Evolutionary conservation across 441 rosid species (phyloP), one percentile per base, ranked within the genome.

Genomic region (Raphanus hybrid): DNA sequence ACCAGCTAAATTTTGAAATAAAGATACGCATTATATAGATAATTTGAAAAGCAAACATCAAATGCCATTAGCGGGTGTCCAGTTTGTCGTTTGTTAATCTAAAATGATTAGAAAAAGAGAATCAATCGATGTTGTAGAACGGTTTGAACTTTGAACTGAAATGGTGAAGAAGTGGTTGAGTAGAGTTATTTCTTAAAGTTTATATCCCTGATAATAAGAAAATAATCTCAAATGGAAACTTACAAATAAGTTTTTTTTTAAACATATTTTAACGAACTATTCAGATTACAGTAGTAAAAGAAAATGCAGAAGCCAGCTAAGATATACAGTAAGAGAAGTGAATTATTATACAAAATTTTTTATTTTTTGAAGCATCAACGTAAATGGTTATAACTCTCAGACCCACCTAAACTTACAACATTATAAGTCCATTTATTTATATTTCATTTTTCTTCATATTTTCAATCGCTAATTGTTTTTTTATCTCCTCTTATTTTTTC

Each of bases 371-470:
- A 64, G 66, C 67, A 71, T 64, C 68, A 71, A 57, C 45, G 9
- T 52, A 52, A 52, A 52, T 63, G 64, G n/a, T 72, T 50, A 72
- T 23, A 7, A 67, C 52, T 50, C n/a, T 63, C 57, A 74, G 75
- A 74, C 75, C 78, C 67, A 73, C 71, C 61, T 55, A 74, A 78
- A 74, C 68, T 72, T 74, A 79, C 71, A 45, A 63, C 57, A 32
- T 10, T 70, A 60, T 69, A 16, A 74, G 75, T 15, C 64, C 78
- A 69, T 43, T 41, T 54, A 59, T 73, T 62, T 52, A 41, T 79
- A 57, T 68, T 54, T 70, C n/a, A 10, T n/a, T 12, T 8, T 20
- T 35, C 14, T 12, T 45, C 52, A 15, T 52, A 15, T 52, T 14
- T 20, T 34, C 27, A 62, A 8, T 43, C 62, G 57, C 67, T 55